phyloP scores from a whole-genome alignment of 208 protist genomes.

The Leishmania aethiopica region DNA sequence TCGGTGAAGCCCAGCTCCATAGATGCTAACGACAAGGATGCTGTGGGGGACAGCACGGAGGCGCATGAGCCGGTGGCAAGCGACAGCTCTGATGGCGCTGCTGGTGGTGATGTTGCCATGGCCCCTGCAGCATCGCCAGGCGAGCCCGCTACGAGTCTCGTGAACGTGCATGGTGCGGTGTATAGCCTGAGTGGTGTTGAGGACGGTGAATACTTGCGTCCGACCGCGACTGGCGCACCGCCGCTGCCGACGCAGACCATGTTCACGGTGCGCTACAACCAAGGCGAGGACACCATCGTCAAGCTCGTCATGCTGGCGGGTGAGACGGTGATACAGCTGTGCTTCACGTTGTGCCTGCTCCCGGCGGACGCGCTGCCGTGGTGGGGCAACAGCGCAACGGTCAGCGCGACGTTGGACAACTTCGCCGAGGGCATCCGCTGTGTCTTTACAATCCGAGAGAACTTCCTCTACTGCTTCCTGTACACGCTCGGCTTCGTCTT shows the following conservation, averaged over 20 bases:
- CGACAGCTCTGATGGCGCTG: background rate
- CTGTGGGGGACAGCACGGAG: background rate
- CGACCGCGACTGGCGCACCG: conserved; percentile 9
- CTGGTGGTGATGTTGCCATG: background rate
- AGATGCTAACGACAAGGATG: background rate
- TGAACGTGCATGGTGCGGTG: background rate
- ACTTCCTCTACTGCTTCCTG: conserved; percentile 70
- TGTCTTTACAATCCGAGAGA: conserved; percentile 61
- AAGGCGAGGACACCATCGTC: conserved; percentile 76
- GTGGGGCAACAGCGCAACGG: conserved; percentile 68
- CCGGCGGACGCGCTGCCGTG: conserved; percentile 81
- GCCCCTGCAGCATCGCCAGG: background rate
- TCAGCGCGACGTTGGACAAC: conserved; percentile 65
- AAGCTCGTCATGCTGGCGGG: conserved; percentile 83
- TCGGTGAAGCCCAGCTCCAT: background rate
- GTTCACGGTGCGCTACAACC: conserved; percentile 46
- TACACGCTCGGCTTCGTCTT: conserved; percentile 83
- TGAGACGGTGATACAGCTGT: conserved; percentile 65
- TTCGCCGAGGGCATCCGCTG: conserved; percentile 65
- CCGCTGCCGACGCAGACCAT: conserved; percentile 30
- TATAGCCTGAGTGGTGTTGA: background rate
- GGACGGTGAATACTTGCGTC: conserved; percentile 12
- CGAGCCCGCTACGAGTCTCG: background rate
- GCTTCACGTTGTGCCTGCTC: conserved; percentile 64
- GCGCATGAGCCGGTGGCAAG: background rate